Conservation (phyloP, 2,329 filamentous ascomycete genomes). For the Fusarium guadeloupense region DNA sequence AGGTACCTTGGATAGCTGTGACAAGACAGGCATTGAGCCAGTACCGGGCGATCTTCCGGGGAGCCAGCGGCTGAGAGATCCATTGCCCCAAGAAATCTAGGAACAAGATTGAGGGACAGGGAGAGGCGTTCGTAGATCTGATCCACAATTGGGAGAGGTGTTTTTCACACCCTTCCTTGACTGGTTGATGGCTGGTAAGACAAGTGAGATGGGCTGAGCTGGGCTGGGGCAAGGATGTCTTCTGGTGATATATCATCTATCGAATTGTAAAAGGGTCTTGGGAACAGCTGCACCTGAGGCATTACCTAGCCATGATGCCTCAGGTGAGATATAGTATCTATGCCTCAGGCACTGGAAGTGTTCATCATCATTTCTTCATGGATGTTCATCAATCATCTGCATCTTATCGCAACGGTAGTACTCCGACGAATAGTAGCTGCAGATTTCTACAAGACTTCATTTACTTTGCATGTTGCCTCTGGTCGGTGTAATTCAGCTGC, state of each 20-base stretch:
- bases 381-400: background rate
- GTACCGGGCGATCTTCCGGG: constrained; percentile 36
- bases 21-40: background rate
- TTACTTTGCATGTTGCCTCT: background rate
- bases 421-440: background rate
- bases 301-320: background rate
- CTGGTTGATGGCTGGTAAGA: constrained; percentile 25
- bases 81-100: constrained; percentile 30
- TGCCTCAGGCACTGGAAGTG: background rate
- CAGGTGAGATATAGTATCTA: background rate
- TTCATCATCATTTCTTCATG: background rate
- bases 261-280: background rate
- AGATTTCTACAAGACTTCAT: constrained; percentile 10
- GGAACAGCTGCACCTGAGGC: background rate
- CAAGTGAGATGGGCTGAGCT: constrained; percentile 26
- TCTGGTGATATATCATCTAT: constrained; percentile 23
- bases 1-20: background rate
- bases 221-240: constrained; percentile 2
- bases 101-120: too few relatives aligned
- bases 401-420: background rate
- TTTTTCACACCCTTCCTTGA: constrained; percentile 4
- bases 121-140: constrained; percentile 18
- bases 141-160: background rate
- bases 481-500: constrained; percentile 10
- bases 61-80: constrained; percentile 19